Evolutionary conservation across 2,329 filamentous ascomycete genomes (phyloP).

Genomic region (Arthrobotrys megalospora): DNA sequence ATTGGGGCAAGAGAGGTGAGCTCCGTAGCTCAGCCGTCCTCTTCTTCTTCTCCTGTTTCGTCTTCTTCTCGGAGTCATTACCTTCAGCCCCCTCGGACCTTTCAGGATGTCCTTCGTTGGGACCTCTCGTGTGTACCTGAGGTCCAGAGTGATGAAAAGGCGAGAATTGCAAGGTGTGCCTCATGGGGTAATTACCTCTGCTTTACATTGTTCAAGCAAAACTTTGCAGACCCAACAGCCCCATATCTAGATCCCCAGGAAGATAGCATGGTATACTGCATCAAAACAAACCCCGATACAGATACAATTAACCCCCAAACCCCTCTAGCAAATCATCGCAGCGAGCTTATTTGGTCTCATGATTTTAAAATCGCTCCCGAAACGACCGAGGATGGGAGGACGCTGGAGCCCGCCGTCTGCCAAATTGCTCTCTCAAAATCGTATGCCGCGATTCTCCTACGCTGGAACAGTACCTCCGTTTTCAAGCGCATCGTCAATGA

Average conservation of each 20-base stretch:
- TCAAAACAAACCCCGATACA: conserved; percentile 36
- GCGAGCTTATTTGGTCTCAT: conserved; percentile 48
- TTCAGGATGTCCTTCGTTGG: conserved; percentile 62
- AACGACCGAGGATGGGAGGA: conserved; percentile 39
- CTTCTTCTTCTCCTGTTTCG: background rate
- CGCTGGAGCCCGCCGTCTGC: conserved; percentile 59
- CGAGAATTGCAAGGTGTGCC: conserved; percentile 62
- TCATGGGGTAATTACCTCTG: conserved; percentile 60
- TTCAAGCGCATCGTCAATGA: conserved; percentile 62
- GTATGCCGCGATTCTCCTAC: conserved; percentile 62
- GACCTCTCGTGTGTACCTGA: conserved; percentile 62
- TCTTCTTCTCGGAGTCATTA: conserved; percentile 5
- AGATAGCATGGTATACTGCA: conserved; percentile 63
- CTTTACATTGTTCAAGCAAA: conserved; percentile 63
- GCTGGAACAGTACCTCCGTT: conserved; percentile 63
- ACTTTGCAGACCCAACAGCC: conserved; percentile 55
- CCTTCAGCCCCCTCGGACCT: conserved; percentile 8
- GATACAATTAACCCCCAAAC: background rate
- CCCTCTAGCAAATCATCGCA: background rate
- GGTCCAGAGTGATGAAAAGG: conserved; percentile 61
- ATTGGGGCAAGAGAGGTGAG: conserved; percentile 28
- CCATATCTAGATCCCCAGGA: conserved; percentile 62
- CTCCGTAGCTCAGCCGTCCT: background rate
- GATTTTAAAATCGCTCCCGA: conserved; percentile 21
- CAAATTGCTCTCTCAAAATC: conserved; percentile 62